These are phyloP conservation scores for Medicago lupulina DNA, from an alignment of 306 rosid species.

Conservation along the genomic window DNA sequence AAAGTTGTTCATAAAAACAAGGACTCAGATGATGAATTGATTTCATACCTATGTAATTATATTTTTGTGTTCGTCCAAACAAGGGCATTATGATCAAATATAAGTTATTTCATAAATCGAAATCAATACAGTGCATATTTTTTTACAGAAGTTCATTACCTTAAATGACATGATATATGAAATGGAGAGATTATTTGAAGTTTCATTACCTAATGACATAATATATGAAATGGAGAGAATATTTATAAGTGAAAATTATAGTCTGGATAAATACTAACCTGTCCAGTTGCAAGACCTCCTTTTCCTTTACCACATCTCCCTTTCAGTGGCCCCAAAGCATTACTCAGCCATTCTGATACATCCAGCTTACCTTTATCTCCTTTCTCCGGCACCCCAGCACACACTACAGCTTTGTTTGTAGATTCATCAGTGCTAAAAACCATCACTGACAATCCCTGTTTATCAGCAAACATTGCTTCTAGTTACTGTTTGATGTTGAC, in stretches of 20 bases:
- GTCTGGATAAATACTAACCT: conserved; percentile 62
- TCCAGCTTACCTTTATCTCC: conserved; percentile 68
- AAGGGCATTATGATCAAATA: neutral
- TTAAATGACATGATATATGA: neutral
- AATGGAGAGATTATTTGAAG: too few species aligned
- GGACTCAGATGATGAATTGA: too few species aligned
- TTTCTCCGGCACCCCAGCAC: conserved; percentile 93
- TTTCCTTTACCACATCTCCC: conserved; percentile 96
- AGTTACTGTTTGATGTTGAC: conserved; percentile 32
- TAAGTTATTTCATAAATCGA: neutral
- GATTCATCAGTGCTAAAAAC: conserved; percentile 86
- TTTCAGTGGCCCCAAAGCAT: conserved; percentile 79
- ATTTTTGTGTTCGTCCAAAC: neutral
- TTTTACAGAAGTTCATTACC: neutral
- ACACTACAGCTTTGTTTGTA: conserved; percentile 86
- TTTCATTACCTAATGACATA: too few species aligned
- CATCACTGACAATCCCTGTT: conserved; percentile 87
- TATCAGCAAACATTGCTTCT: conserved; percentile 42
- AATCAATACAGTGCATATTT: neutral
- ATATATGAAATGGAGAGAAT: neutral
- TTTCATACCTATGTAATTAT: neutral
- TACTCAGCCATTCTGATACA: conserved; percentile 88
- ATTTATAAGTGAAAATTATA: neutral
- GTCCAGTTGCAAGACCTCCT: conserved; percentile 96
- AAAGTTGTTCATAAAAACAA: too few species aligned